These are phyloP conservation scores for Cymodocea nodosa DNA, from an alignment of 116 monocot species.

Conservation along the genomic window DNA sequence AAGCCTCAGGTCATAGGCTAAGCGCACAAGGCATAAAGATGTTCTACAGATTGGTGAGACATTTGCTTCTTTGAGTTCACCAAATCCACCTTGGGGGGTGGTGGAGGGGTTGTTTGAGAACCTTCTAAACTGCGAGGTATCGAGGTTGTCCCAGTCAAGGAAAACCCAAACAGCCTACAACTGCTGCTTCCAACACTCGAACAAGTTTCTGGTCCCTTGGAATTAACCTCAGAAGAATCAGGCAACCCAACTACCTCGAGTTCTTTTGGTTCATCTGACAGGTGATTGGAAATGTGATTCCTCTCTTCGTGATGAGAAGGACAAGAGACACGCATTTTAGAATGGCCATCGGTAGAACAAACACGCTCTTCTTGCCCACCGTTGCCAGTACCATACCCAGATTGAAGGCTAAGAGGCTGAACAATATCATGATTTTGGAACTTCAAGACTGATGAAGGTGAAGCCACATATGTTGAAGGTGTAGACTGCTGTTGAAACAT, in stretches of 20 bases:
- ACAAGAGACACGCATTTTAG: not conserved
- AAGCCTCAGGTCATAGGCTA: not conserved
- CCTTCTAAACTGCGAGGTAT: conserved; percentile 8
- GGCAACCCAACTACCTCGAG: conserved; percentile 8
- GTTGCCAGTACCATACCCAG: conserved; percentile 5
- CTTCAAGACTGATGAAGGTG: conserved; percentile 57
- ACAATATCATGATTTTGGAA: conserved; percentile 28
- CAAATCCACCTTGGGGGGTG: not conserved
- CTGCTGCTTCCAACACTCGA: conserved; percentile 8
- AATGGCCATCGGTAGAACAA: not conserved
- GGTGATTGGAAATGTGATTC: too few species aligned
- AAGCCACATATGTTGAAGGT: conserved; percentile 37
- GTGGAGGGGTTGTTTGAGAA: conserved; percentile 3
- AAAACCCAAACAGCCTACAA: conserved; percentile 76
- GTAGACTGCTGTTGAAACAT: not conserved
- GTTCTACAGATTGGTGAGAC: conserved; percentile 8
- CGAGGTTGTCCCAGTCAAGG: conserved; percentile 28
- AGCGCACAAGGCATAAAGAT: conserved; percentile 8
- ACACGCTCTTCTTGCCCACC: not conserved
- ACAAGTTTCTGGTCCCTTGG: conserved; percentile 5
- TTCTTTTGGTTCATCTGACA: conserved; percentile 2
- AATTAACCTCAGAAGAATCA: not conserved
- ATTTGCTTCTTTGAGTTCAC: conserved; percentile 12
- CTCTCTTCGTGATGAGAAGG: not conserved
- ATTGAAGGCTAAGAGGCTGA: conserved; percentile 12